A percentile compares a stretch with the other conserved stretches of the same genome.
phyloP scores from a whole-genome alignment of 2,329 filamentous ascomycete genomes.

The Verruconis gallopava region DNA sequence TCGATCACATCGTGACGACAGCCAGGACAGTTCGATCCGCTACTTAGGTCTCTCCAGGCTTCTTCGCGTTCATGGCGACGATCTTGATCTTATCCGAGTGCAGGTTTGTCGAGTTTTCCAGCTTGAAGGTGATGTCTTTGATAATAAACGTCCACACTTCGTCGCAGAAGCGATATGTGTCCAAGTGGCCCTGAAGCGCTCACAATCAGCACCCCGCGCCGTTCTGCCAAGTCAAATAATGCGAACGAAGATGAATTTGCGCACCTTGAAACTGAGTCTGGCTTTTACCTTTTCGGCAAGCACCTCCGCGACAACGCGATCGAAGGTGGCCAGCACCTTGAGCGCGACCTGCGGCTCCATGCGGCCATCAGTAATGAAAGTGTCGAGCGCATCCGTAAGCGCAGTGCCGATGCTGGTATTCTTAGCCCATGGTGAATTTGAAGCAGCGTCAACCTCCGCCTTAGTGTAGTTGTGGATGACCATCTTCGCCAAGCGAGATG shows the following conservation, averaged over 20 bases:
- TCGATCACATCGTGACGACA: too few relatives aligned
- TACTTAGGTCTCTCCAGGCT: constrained; percentile 10
- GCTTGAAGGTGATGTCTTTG: constrained; percentile 97
- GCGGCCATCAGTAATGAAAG: constrained; percentile 82
- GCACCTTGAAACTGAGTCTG: constrained; percentile 86
- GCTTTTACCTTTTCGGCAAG: constrained; percentile 87
- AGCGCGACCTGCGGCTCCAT: constrained; percentile 98
- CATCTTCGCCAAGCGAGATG: neutral
- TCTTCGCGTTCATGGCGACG: constrained; percentile 34
- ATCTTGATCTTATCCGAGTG: constrained; percentile 93
- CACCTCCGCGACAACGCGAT: constrained; percentile 82
- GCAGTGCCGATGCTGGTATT: constrained; percentile 69
- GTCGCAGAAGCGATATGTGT: constrained; percentile 98
- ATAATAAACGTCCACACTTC: constrained; percentile 99
- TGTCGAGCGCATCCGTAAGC: constrained; percentile 92
- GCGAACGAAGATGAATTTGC: constrained; percentile 9
- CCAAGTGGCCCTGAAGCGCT: constrained; percentile 65
- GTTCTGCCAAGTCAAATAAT: neutral
- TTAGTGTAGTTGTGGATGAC: constrained; percentile 2
- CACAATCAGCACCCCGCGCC: neutral
- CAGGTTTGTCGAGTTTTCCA: constrained; percentile 68
- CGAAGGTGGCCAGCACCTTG: constrained; percentile 94
- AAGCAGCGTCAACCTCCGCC: constrained; percentile 1
- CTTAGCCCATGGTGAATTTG: constrained; percentile 8
- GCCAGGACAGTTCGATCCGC: too few relatives aligned